These are phyloP conservation scores for Smittium mucronatum DNA, from an alignment of 371 early-diverging fungal genomes.

Conservation along the genomic window DNA sequence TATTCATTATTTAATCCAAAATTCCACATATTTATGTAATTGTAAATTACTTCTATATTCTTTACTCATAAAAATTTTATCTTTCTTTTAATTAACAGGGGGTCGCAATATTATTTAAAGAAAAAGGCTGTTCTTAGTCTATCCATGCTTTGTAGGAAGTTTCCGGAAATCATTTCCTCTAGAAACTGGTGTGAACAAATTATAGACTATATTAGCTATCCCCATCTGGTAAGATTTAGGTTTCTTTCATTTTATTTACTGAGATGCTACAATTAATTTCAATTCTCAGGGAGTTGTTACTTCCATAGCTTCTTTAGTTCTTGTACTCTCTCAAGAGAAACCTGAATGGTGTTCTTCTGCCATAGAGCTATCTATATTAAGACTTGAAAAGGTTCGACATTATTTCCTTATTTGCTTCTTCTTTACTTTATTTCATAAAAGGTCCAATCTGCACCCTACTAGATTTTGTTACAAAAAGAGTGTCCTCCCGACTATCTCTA, in stretches of 20 bases:
- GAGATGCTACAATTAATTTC: background rate
- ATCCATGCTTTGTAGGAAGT: slow-evolving; percentile 73
- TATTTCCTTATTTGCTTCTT: background rate
- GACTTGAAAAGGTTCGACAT: slow-evolving; percentile 56
- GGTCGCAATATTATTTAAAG: slow-evolving; percentile 69
- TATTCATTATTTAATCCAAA: background rate
- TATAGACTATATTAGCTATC: slow-evolving; percentile 66
- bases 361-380: slow-evolving; percentile 43
- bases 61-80: background rate
- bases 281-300: slow-evolving; percentile 65
- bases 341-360: slow-evolving; percentile 61
- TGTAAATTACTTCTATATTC: background rate
- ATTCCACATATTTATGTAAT: background rate
- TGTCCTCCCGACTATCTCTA: slow-evolving; percentile 79
- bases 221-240: slow-evolving; percentile 51
- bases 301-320: slow-evolving; percentile 67
- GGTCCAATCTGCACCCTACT: too few relatives aligned
- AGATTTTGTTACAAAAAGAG: slow-evolving; percentile 73
- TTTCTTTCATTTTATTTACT: background rate
- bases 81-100: slow-evolving; percentile 27
- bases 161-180: slow-evolving; percentile 78
- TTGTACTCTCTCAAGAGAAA: slow-evolving; percentile 78
- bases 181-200: slow-evolving; percentile 80
- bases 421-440: too few relatives aligned
- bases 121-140: slow-evolving; percentile 94